Evolutionary conservation across 2,329 filamentous ascomycete species (phyloP).

Genomic region (Alternaria dauci): DNA sequence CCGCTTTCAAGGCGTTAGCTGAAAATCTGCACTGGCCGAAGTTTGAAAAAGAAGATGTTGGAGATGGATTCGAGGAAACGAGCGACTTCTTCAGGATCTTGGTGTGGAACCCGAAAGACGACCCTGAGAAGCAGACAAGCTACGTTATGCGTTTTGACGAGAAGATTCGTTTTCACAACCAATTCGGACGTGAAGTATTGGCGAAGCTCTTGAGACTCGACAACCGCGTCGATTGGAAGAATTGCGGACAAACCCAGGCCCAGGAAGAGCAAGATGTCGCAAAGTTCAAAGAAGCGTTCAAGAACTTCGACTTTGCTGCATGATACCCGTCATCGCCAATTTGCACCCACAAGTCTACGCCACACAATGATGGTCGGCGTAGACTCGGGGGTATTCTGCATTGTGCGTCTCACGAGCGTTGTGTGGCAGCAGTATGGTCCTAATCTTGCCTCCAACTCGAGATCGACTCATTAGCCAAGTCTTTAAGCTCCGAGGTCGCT

Average conservation of each 20-base stretch:
- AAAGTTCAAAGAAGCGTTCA: constrained; percentile 82
- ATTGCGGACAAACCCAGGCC: constrained; percentile 77
- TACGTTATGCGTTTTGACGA: constrained; percentile 77
- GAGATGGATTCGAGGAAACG: constrained; percentile 54
- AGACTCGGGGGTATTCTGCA: neutral
- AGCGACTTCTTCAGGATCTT: constrained; percentile 80
- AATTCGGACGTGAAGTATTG: constrained; percentile 87
- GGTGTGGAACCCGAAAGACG: constrained; percentile 71
- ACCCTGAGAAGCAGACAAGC: constrained; percentile 68
- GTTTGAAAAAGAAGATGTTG: constrained; percentile 56
- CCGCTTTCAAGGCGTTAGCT: constrained; percentile 86
- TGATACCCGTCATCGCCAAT: constrained; percentile 3
- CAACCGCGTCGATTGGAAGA: constrained; percentile 81
- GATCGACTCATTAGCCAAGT: constrained; percentile 20
- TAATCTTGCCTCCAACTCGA: neutral
- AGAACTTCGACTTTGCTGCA: constrained; percentile 82
- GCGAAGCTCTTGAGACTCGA: constrained; percentile 87
- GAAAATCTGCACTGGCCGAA: constrained; percentile 73
- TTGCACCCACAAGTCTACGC: neutral
- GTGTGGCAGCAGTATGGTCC: neutral
- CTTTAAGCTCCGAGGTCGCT: constrained; percentile 17
- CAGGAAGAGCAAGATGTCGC: constrained; percentile 83
- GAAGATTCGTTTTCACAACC: constrained; percentile 82
- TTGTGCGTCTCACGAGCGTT: neutral
- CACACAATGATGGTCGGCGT: neutral